Evolutionary conservation across 257 asterid genomes (phyloP).

Genomic region (Salvia hispanica): DNA sequence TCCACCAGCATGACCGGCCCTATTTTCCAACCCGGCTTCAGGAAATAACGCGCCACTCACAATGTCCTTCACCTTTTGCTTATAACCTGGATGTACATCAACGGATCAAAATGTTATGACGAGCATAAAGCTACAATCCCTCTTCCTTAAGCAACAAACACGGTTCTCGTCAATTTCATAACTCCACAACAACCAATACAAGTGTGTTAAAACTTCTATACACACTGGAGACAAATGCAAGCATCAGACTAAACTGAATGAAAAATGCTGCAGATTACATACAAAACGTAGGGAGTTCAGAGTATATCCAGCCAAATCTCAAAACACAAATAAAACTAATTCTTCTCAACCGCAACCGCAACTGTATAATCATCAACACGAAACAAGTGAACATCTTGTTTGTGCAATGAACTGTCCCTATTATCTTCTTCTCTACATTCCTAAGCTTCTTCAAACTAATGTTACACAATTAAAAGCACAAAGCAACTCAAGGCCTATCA

Average conservation of each 20-base stretch:
- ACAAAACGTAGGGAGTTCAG: background rate
- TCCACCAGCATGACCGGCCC: conserved; percentile 87
- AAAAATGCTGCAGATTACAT: background rate
- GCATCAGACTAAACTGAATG: background rate
- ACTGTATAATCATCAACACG: background rate
- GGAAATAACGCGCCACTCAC: conserved; percentile 85
- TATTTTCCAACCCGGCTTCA: conserved; percentile 77
- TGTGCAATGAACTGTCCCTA: background rate
- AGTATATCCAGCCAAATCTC: conserved; percentile 12
- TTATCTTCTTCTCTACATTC: background rate
- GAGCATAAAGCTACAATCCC: background rate
- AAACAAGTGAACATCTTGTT: background rate
- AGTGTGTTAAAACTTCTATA: background rate
- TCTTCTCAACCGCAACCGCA: background rate
- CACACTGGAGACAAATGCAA: background rate
- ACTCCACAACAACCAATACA: background rate
- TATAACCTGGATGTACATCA: conserved; percentile 56
- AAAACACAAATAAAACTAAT: background rate
- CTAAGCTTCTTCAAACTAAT: background rate
- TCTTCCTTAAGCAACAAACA: background rate
- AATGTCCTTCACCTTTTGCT: conserved; percentile 68
- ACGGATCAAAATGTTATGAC: background rate
- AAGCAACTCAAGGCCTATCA: background rate
- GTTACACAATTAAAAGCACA: background rate
- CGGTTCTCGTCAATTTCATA: no score